A percentile compares a stretch with the other conserved stretches of the same genome.
Conservation (phyloP, 83 land plant genomes). For the Isoetes engelmannii region DNA sequence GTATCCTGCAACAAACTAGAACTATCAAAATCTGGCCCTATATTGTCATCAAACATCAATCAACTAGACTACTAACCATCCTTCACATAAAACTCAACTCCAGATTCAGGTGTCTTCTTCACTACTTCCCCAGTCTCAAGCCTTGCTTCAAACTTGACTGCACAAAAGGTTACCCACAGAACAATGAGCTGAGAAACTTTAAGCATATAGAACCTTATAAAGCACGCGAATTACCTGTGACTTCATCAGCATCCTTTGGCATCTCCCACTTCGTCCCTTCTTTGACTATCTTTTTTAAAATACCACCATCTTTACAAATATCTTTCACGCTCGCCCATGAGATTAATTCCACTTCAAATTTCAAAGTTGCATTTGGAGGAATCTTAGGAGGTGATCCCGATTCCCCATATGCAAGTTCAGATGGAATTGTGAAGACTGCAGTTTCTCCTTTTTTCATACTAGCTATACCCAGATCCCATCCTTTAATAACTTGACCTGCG, state of each 20-base stretch:
- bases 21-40: neutral
- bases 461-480: constrained; percentile 45
- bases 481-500: constrained; percentile 37
- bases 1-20: constrained; percentile 37
- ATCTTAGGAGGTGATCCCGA: constrained; percentile 25
- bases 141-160: constrained; percentile 67
- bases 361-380: constrained; percentile 35
- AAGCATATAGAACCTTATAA: neutral
- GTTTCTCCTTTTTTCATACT: constrained; percentile 53
- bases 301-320: constrained; percentile 50
- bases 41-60: neutral
- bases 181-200: neutral
- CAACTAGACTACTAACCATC: constrained; percentile 41
- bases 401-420: constrained; percentile 31
- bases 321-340: constrained; percentile 47
- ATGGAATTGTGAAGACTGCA: constrained; percentile 47
- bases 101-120: constrained; percentile 52
- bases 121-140: constrained; percentile 63
- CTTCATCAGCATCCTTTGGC: constrained; percentile 47
- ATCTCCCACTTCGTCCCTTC: constrained; percentile 25
- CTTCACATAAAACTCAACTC: constrained; percentile 65
- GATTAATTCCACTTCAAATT: constrained; percentile 49
- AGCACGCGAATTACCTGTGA: constrained; percentile 30
- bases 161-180: constrained; percentile 3
- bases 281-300: constrained; percentile 41